These are phyloP conservation scores for Pichia gijzeniarum DNA, from an alignment of 805 yeast genomes.

Conservation along the genomic window DNA sequence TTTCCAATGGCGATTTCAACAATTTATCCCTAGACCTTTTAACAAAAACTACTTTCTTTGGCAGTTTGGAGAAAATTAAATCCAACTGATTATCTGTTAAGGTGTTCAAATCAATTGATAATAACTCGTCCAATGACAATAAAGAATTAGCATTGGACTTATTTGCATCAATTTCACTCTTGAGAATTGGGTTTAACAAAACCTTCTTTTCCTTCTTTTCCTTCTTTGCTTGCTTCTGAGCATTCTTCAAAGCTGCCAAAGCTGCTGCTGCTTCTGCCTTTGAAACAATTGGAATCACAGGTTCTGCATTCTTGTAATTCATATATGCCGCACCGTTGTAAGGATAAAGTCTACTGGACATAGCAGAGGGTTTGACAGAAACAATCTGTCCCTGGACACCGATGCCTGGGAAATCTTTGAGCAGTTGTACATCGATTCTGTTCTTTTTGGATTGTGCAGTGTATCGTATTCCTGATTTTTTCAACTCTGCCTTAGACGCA, in stretches of 20 bases:
- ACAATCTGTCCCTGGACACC: conserved; percentile 71
- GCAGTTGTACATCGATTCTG: conserved; percentile 67
- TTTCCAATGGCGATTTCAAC: conserved; percentile 14
- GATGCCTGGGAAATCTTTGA: conserved; percentile 55
- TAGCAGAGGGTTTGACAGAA: conserved; percentile 68
- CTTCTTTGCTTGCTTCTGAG: conserved; percentile 7
- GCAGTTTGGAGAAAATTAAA: conserved; percentile 21
- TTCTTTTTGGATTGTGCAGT: conserved; percentile 46
- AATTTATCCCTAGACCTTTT: conserved; percentile 19
- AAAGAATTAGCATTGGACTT: conserved; percentile 5
- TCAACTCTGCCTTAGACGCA: conserved; percentile 14
- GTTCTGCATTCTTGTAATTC: conserved; percentile 26
- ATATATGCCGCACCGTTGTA: conserved; percentile 71
- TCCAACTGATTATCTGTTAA: conserved; percentile 17
- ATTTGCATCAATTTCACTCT: conserved; percentile 5
- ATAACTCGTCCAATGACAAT: conserved; percentile 25
- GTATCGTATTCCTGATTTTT: conserved; percentile 32
- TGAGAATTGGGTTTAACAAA: conserved; percentile 8
- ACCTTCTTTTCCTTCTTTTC: conserved; percentile 9
- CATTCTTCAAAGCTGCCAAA: conserved; percentile 12
- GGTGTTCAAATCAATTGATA: conserved; percentile 21
- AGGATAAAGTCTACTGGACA: conserved; percentile 74
- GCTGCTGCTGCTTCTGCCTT: conserved; percentile 13
- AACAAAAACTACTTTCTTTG: conserved; percentile 24
- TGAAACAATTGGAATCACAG: conserved; percentile 29